Conservation (phyloP, 2,329 filamentous ascomycete species). For the Claviceps fusiformis region DNA sequence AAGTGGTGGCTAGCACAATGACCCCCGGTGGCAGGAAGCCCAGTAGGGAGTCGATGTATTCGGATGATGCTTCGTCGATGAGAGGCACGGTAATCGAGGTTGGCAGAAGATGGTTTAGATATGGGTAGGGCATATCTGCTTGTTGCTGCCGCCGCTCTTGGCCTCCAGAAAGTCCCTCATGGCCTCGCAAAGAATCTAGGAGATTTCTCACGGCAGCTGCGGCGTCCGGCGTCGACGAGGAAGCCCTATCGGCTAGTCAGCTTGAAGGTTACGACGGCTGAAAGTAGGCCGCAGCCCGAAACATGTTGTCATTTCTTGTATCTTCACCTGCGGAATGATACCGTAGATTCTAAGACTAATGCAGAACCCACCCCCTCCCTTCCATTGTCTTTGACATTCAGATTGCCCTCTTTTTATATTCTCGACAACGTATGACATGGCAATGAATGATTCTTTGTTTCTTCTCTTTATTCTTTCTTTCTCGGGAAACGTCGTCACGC, state of each 20-base stretch:
- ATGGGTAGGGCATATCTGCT: conserved; percentile 55
- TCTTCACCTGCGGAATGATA: conserved; percentile 13
- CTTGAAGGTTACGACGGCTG: conserved; percentile 9
- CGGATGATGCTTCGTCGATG: conserved; percentile 50
- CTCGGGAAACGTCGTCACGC: conserved; percentile 13
- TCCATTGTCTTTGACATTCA: background rate
- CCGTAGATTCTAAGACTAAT: conserved; percentile 14
- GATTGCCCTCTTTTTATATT: conserved; percentile 1
- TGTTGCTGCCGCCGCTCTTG: conserved; percentile 16
- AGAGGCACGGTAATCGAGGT: conserved; percentile 66
- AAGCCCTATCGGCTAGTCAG: conserved; percentile 42
- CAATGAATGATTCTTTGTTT: background rate
- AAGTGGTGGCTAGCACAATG: conserved; percentile 59
- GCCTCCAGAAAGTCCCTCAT: conserved; percentile 25
- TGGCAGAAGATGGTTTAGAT: conserved; percentile 73
- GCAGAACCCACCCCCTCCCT: conserved; percentile 14
- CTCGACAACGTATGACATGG: conserved; percentile 1
- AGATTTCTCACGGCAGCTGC: conserved; percentile 76
- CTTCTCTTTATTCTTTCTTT: conserved; percentile 3
- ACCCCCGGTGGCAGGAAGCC: conserved; percentile 66
- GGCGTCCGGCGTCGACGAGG: conserved; percentile 51
- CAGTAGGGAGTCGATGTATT: conserved; percentile 61
- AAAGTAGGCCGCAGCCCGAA: background rate
- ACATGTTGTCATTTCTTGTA: conserved; percentile 8
- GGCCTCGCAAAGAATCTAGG: conserved; percentile 62